A percentile compares a stretch with the other conserved stretches of the same genome.
Evolutionary conservation across 2,329 filamentous ascomycete species (phyloP).

Genomic region (Fusarium brevicatenulatum): DNA sequence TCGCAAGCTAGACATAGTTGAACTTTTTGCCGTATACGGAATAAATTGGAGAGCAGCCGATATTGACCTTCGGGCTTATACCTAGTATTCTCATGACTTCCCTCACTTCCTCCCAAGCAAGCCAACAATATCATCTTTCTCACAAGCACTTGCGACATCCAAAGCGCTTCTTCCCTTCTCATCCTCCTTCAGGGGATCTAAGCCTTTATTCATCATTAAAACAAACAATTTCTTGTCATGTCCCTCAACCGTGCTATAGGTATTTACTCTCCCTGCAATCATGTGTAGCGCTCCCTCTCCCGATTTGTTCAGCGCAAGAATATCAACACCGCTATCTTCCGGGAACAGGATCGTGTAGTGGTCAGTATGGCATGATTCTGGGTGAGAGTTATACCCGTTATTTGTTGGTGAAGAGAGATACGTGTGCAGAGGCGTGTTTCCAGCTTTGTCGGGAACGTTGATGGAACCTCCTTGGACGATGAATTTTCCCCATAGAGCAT

Average conservation of each 20-base stretch:
- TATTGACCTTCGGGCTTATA: background rate
- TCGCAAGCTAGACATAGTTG: background rate
- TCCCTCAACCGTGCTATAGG: rapidly evolving
- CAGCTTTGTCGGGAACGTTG: constrained; percentile 19
- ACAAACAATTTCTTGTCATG: constrained; percentile 34
- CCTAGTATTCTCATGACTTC: background rate
- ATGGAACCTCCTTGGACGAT: constrained; percentile 18
- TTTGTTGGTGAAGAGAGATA: constrained; percentile 7
- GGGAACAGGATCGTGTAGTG: constrained; percentile 30
- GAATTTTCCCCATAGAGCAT: constrained; percentile 17
- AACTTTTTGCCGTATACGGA: background rate
- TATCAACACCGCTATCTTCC: constrained; percentile 14
- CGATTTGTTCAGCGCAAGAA: constrained; percentile 19
- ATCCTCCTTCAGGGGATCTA: constrained; percentile 39
- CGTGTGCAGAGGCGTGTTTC: constrained; percentile 25
- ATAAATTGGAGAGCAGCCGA: background rate
- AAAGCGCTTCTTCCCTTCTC: constrained; percentile 32
- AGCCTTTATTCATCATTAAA: constrained; percentile 24
- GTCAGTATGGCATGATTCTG: constrained; percentile 13
- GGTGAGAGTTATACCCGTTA: rapidly evolving
- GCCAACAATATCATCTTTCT: constrained; percentile 31
- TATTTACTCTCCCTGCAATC: background rate
- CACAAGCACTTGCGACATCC: constrained; percentile 39
- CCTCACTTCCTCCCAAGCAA: constrained; percentile 21
- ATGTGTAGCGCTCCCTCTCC: constrained; percentile 35